Base-by-base conservation (phyloP, 2,329 filamentous ascomycete genomes). In the Phialemonium atrogriseum region DNA sequence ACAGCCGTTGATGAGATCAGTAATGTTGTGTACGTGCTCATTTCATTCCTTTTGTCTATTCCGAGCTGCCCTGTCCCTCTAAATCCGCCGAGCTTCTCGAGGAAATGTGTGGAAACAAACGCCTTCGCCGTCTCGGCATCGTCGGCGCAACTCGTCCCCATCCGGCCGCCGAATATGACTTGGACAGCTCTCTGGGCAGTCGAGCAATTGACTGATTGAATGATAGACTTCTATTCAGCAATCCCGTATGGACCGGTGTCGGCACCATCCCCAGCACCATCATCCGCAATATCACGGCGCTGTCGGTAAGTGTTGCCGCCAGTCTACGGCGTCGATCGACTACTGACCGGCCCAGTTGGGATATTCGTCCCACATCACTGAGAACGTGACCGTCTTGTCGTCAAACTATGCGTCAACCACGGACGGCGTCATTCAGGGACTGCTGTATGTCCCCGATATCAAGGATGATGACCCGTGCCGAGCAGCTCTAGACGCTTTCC, bases 381-480 rank as follows among this genome's bases (percentile, higher is more conserved):
- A 56, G 35, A 82, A 83, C 46, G 70, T 94, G 31, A 84, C 79
- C 26, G 93, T 85, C 0, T 65, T 95, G 10, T 84, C 84, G 4
- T 75, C 71, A 19, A 81, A 76, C 38, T 77, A 75, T 50, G 67
- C 74, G 32, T 66, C 71, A 19, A 64, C 64, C 7, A 55, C 66
- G 23, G 73, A 79, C 41, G 71, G 71, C 33, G 62, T 74, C 33
- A 75, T 91, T 21, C 72, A 76, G 41, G 89, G 89, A 39, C 71
- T 95, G 11, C 69, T 96, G 35, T 96, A 91, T 54, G 81, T 94
- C 3, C 91, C 89, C 5, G 73, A 79, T 37, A 66, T 94, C 24
- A 52, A 58, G 5, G 35, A 49, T 9, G 52, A 66, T 34, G 69
- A 80, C 39, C 58, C 66, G 0, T 95, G 88, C 59, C 66, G 67